phyloP scores from a whole-genome alignment of 2,329 filamentous ascomycete genomes.

The Tolypocladium amazonense region DNA sequence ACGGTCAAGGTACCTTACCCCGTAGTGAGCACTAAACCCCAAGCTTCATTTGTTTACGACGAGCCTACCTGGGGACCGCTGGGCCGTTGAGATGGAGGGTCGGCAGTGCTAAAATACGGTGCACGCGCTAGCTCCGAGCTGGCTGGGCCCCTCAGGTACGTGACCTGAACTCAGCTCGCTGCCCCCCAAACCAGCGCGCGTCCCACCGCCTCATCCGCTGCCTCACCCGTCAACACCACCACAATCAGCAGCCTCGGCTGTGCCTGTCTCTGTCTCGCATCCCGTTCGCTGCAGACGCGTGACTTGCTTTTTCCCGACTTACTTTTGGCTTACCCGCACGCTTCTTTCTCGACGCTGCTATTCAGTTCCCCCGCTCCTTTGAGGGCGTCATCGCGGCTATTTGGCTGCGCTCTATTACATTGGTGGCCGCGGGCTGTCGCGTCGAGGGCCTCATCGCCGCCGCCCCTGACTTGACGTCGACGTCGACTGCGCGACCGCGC shows the following conservation, averaged over 20 bases:
- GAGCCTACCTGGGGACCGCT: too few relatives aligned
- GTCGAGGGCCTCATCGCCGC: neutral
- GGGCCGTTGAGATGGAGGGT: neutral
- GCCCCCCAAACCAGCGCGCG: neutral
- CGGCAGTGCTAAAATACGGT: neutral
- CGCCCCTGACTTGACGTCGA: conserved; percentile 1
- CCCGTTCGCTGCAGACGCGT: neutral
- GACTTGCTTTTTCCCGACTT: neutral
- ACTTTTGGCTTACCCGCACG: neutral
- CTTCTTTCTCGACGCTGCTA: neutral
- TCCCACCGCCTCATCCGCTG: neutral
- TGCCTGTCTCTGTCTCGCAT: neutral
- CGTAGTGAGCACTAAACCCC: neutral
- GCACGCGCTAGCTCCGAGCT: neutral
- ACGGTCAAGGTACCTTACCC: too few relatives aligned
- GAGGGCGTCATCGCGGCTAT: neutral
- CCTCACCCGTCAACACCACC: neutral
- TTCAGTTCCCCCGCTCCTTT: neutral
- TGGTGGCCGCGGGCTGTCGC: neutral
- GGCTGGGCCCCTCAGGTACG: neutral
- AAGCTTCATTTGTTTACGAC: neutral
- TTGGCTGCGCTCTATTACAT: neutral
- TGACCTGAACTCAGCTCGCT: neutral
- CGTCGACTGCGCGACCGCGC: conserved; percentile 2
- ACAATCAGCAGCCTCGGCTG: neutral